Evolutionary conservation across 441 rosid genomes (phyloP), one percentile per base, ranked within the genome.

Genomic region (Viola pubescens): DNA sequence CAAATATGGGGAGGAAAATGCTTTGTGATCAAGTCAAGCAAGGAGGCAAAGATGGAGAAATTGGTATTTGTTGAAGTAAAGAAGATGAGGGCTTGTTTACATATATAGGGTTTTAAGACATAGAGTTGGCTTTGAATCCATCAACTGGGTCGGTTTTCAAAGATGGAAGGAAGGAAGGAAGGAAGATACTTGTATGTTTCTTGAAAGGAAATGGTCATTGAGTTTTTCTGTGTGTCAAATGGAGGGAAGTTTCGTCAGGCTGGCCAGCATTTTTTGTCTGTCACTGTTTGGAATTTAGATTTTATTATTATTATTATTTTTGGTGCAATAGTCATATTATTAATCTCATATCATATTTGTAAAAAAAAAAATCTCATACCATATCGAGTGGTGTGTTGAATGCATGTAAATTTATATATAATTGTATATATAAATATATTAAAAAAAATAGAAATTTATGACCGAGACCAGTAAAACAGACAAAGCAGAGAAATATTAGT

Each of bases 211-310:
- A 51, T 50, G 19, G 54, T 37, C 43, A 11, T 6, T 4, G 8
- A 45, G 7, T 6, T 41, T 19, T 16, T 10, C 4, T 26, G 0
- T 26, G 8, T 37, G 49, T 46, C 49, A 37, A 11, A 51, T 0
- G 26, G 45, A 9, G 40, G 56, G 75, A 75, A 70, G 10, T 61
- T 69, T 71, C 73, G 34, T 26, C 34, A 26, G 34, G 34, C 34
- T 26, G 26, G 34, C 3, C 34, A 26, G 7, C 53, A 0, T 7
- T 2, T 37, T 9, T 49, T 16, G 37, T 49, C 9, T 48, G 56
- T 16, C 56, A 52, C 10, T 26, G 4, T 26, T 26, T 52, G 26
- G 54, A 9, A 34, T 3, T 5, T 26, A 2, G 7, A 16, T 13
- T 7, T 13, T 50, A 1, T 26, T 26, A 1, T 0, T 16, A 16